These are phyloP conservation scores for Colletotrichum sp. DNA, from an alignment of 2,329 filamentous ascomycete genomes.

Conservation along the genomic window DNA sequence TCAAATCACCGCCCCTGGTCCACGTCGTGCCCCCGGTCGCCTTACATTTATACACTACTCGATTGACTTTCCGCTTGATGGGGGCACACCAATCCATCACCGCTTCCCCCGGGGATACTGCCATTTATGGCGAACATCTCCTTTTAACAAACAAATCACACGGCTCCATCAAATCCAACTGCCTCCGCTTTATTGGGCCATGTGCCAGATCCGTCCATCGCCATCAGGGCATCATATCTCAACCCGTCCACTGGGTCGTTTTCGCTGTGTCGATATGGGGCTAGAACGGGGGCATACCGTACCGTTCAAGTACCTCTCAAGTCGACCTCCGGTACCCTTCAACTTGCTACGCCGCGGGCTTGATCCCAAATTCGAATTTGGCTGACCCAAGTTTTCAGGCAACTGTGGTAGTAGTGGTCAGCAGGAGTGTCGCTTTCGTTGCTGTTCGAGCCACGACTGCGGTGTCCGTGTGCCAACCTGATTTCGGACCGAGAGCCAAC, in stretches of 20 bases:
- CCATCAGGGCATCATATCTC: conserved; percentile 17
- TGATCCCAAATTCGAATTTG: background rate
- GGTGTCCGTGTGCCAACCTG: background rate
- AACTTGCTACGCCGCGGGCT: background rate
- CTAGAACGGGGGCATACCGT: background rate
- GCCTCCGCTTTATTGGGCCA: conserved; percentile 2
- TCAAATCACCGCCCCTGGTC: background rate
- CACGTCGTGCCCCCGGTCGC: background rate
- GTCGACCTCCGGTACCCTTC: background rate
- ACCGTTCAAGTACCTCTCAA: background rate
- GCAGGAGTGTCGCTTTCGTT: background rate
- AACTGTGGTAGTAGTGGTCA: background rate
- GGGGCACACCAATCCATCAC: background rate
- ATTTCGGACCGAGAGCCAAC: background rate
- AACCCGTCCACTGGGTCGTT: conserved; percentile 16
- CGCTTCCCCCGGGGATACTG: background rate
- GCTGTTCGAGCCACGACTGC: background rate
- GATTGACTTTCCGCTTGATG: conserved; percentile 14
- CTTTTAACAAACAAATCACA: background rate
- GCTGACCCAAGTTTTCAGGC: background rate
- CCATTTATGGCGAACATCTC: conserved; percentile 1
- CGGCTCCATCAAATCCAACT: background rate
- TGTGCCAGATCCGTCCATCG: conserved; percentile 13
- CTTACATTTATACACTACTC: background rate
- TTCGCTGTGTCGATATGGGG: conserved; percentile 9